Percentiles rank a stretch among this genome's conserved stretches.
Conservation (phyloP, 208 protist species). For the Leishmania martiniquensis region DNA sequence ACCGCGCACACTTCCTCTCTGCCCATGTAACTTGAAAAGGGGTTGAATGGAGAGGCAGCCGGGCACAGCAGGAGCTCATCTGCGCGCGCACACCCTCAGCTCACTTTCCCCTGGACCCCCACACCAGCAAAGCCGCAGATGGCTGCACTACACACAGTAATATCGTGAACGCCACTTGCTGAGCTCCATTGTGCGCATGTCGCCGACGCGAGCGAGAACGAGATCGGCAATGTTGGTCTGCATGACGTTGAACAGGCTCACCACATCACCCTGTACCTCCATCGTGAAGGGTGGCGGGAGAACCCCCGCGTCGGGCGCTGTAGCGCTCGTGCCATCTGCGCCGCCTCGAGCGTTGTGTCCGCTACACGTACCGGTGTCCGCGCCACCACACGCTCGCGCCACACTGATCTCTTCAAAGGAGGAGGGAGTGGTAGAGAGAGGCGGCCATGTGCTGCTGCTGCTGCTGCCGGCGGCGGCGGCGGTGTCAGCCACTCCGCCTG, state of each 20-base stretch:
- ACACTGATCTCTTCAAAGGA: neutral
- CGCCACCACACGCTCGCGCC: conserved; percentile 1
- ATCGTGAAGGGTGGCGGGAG: conserved; percentile 50
- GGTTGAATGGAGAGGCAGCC: neutral
- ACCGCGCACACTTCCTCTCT: neutral
- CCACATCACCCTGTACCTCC: conserved; percentile 41
- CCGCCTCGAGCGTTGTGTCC: neutral
- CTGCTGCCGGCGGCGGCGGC: neutral
- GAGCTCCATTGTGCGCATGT: neutral
- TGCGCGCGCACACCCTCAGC: neutral
- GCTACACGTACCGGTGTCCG: neutral
- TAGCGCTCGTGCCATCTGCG: neutral
- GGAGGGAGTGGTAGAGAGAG: neutral
- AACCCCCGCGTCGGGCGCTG: neutral
- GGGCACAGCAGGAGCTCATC: neutral
- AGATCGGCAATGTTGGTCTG: conserved; percentile 50
- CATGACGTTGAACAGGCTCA: conserved; percentile 61
- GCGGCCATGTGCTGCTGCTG: neutral
- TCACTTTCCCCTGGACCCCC: neutral
- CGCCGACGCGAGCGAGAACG: conserved; percentile 15
- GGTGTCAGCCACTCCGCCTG: neutral
- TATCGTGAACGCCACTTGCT: neutral
- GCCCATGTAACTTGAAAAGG: neutral
- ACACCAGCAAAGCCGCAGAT: neutral
- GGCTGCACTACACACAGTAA: neutral